These are phyloP conservation scores for Rhododendron ovatum DNA, from an alignment of 148 eudicot species.

Conservation along the genomic window DNA sequence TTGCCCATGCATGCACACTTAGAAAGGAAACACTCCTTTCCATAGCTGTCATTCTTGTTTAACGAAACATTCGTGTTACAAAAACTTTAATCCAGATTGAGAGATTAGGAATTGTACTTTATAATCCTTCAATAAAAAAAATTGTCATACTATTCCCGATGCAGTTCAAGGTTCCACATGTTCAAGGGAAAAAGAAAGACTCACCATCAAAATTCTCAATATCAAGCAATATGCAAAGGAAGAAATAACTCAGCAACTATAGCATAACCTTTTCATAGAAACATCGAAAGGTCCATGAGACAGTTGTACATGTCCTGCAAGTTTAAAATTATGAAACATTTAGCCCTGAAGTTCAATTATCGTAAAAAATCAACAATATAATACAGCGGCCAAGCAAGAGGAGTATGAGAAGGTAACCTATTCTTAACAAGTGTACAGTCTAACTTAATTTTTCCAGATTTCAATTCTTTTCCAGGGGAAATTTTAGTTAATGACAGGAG, in stretches of 20 bases:
- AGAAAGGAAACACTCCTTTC: background rate
- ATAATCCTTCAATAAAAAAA: background rate
- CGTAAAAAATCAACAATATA: background rate
- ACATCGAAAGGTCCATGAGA: constrained; percentile 59
- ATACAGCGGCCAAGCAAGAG: background rate
- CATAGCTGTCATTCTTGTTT: background rate
- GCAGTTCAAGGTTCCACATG: background rate
- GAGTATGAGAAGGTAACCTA: background rate
- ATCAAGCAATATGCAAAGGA: background rate
- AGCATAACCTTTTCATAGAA: constrained; percentile 54
- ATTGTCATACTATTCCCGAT: background rate
- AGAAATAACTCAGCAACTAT: constrained; percentile 5
- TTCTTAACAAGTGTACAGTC: background rate
- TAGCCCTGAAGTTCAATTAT: background rate
- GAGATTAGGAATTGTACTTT: background rate
- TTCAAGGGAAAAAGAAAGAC: background rate
- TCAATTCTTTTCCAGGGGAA: background rate
- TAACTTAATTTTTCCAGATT: background rate
- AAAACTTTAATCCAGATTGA: background rate
- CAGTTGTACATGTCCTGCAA: constrained; percentile 58
- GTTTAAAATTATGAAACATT: constrained; percentile 7
- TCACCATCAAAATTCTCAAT: background rate
- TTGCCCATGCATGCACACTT: background rate
- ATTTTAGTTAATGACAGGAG: background rate
- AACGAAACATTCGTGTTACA: background rate